Evolutionary conservation across 495 filamentous ascomycete species (phyloP).

Genomic region (Hypoxylon lienhwacheense): DNA sequence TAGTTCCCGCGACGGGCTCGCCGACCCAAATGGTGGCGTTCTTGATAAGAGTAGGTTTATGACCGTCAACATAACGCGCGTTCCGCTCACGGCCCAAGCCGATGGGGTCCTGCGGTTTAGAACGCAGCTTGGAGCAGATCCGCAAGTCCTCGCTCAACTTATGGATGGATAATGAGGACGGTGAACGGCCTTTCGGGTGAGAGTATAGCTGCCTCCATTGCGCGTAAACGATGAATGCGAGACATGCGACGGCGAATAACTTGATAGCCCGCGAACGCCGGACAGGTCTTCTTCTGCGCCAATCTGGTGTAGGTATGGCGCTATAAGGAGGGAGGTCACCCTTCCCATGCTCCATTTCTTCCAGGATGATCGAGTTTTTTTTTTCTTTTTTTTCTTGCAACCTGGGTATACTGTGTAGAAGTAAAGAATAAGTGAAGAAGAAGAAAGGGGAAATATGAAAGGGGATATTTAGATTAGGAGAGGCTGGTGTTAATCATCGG

Average conservation of each 20-base stretch:
- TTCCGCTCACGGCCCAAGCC: constrained; percentile 52
- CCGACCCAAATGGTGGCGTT: constrained; percentile 59
- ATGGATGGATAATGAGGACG: constrained; percentile 42
- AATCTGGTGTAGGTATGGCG: constrained; percentile 27
- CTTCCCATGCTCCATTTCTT: constrained; percentile 29
- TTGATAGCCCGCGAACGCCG: constrained; percentile 43
- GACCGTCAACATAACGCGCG: constrained; percentile 50
- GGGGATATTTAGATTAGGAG: constrained; percentile 1
- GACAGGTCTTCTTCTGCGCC: constrained; percentile 29
- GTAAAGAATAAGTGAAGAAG: not conserved
- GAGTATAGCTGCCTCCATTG: constrained; percentile 51
- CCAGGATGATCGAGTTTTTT: not conserved
- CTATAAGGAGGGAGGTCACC: constrained; percentile 39
- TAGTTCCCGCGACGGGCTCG: constrained; percentile 47
- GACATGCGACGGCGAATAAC: constrained; percentile 40
- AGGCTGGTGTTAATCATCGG: constrained; percentile 23
- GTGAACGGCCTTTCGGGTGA: constrained; percentile 20
- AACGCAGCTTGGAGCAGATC: constrained; percentile 44
- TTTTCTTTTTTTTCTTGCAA: too few species aligned
- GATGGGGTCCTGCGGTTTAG: constrained; percentile 48
- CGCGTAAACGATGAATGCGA: constrained; percentile 51
- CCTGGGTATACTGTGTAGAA: too few species aligned
- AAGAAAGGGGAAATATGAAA: not conserved
- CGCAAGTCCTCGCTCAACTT: constrained; percentile 45
- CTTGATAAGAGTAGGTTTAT: constrained; percentile 51